Evolutionary conservation across 768 basidiomycete species (phyloP).

Genomic region (Trametes elegans): DNA sequence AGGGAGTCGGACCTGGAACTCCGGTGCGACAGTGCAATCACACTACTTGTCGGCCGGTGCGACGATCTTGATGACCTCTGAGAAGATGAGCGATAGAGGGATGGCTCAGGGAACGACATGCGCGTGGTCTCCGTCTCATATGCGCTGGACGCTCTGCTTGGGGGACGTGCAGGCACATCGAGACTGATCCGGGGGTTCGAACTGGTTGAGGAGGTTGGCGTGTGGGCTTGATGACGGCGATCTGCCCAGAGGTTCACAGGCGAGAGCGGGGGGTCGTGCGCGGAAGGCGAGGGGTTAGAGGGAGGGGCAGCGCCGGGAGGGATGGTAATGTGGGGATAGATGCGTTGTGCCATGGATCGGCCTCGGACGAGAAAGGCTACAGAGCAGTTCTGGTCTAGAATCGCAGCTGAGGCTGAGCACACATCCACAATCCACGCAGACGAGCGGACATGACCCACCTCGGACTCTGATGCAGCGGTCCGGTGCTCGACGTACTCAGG

Average conservation of each 20-base stretch:
- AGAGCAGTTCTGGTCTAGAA: neutral
- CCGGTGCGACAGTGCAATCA: constrained; percentile 20
- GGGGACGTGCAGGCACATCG: constrained; percentile 29
- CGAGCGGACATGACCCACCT: constrained; percentile 10
- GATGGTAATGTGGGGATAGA: constrained; percentile 34
- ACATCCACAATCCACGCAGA: neutral
- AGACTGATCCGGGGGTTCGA: constrained; percentile 22
- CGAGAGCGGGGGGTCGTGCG: constrained; percentile 31
- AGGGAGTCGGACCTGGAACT: constrained; percentile 26
- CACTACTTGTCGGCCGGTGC: constrained; percentile 7
- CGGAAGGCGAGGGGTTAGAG: constrained; percentile 30
- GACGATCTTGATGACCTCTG: constrained; percentile 22
- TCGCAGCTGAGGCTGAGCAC: neutral
- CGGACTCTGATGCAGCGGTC: constrained; percentile 12
- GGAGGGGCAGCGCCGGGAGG: constrained; percentile 37
- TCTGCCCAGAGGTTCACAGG: constrained; percentile 37
- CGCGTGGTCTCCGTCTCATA: constrained; percentile 27
- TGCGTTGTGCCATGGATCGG: constrained; percentile 21
- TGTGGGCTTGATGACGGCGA: constrained; percentile 13
- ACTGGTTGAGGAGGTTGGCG: constrained; percentile 15
- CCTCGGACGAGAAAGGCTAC: constrained; percentile 13
- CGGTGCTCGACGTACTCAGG: constrained; percentile 3
- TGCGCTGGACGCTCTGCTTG: constrained; percentile 41
- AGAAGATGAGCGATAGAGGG: constrained; percentile 26
- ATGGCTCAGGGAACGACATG: constrained; percentile 29